Percentiles rank a stretch among this genome's conserved stretches.
phyloP scores from a whole-genome alignment of 441 rosid species.

The Rhodomyrtus psidioides region DNA sequence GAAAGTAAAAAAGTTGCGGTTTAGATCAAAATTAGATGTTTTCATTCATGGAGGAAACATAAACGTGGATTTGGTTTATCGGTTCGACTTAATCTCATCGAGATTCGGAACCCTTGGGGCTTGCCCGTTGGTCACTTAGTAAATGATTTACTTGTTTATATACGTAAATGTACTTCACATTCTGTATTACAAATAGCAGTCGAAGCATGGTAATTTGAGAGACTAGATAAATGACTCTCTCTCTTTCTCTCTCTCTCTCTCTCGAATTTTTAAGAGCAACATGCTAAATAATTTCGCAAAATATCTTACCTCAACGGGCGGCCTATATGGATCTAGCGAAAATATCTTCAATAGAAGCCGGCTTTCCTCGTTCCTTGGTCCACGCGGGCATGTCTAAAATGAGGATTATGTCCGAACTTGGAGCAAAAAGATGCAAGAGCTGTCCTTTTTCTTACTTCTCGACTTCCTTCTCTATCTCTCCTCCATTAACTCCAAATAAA shows the following conservation, averaged over 20 bases:
- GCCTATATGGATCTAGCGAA: neutral
- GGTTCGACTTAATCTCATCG: neutral
- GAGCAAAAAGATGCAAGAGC: neutral
- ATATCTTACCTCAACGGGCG: neutral
- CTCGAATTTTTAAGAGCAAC: neutral
- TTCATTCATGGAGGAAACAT: neutral
- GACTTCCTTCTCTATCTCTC: neutral
- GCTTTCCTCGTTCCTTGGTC: neutral
- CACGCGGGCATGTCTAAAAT: neutral
- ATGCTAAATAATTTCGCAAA: neutral
- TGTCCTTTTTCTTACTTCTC: neutral
- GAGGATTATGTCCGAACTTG: neutral
- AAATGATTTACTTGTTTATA: neutral
- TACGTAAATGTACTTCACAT: neutral
- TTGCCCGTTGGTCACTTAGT: neutral
- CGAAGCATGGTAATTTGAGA: fast-evolving
- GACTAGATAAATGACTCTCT: neutral
- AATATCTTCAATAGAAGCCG: neutral
- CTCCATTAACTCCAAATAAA: neutral
- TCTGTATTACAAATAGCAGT: fast-evolving
- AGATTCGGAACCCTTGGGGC: neutral
- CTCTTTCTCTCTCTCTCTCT: no score
- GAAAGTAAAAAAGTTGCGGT: neutral
- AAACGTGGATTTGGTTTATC: neutral
- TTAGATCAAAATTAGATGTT: neutral